A percentile compares a stretch with the other conserved stretches of the same genome.
Evolutionary conservation across 345 rosid species (phyloP).

Genomic region (Bruguiera sexangula): DNA sequence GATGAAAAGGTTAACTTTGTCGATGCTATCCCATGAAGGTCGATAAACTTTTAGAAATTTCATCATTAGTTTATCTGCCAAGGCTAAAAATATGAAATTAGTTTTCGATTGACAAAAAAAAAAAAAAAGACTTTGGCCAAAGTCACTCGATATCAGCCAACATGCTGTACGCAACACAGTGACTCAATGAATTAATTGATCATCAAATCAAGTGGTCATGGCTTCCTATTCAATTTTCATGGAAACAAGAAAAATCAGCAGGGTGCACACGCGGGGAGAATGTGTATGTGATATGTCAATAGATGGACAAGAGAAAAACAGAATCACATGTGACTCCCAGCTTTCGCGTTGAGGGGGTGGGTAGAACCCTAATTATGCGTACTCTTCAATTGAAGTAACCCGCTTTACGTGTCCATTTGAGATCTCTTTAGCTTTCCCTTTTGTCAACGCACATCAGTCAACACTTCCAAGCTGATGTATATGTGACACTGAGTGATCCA

Average conservation of each 20-base stretch:
- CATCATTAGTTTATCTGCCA: too few relatives aligned
- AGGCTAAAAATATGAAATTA: too few relatives aligned
- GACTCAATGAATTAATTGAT: too few relatives aligned
- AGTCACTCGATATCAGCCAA: too few relatives aligned
- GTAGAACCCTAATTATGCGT: slow-evolving; percentile 42
- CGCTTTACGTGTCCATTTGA: slow-evolving; percentile 29
- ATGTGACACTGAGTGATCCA: slow-evolving; percentile 19
- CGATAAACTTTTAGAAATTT: too few relatives aligned
- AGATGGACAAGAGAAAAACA: slow-evolving; percentile 16
- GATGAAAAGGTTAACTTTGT: too few relatives aligned
- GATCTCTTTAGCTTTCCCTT: slow-evolving; percentile 4
- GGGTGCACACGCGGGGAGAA: background rate
- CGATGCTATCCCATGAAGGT: too few relatives aligned
- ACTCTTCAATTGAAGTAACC: slow-evolving; percentile 26
- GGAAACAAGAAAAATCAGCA: background rate
- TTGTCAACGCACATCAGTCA: slow-evolving; percentile 40
- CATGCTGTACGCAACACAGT: too few relatives aligned
- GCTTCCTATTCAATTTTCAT: background rate
- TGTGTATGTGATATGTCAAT: background rate
- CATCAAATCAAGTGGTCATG: too few relatives aligned
- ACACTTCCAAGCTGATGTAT: slow-evolving; percentile 11
- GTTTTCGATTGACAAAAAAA: too few relatives aligned
- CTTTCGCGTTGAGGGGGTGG: slow-evolving; percentile 40
- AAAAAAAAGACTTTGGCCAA: too few relatives aligned
- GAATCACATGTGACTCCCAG: slow-evolving; percentile 50